Base-by-base conservation (phyloP, 2,329 filamentous ascomycete genomes). In the Ceratocystis destructans region DNA sequence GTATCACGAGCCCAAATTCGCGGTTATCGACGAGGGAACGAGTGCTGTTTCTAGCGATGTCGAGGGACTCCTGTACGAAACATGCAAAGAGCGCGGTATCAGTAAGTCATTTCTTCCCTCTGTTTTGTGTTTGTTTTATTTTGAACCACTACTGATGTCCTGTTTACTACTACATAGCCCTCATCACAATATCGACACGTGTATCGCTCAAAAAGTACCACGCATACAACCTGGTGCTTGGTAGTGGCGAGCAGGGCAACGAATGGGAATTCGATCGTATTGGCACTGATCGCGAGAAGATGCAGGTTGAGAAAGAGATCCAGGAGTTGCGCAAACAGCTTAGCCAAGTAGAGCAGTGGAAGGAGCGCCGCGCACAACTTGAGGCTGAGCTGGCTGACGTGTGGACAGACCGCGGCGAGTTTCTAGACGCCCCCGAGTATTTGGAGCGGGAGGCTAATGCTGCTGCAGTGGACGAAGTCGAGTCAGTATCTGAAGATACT, bases 201-300 rank as follows among this genome's bases (percentile, higher is more conserved):
- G 93, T 90, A 15, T 96, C 90, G 25, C 82, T 99, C 67, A 96
- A 96, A 76, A 92, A 93, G 73, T 97, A 97, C 73, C 94, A 99
- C 77, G 92, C 87, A 0, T 96, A 86, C 76, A 96, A 95, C 71
- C 84, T 99, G 8, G 87, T 87, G 2, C 83, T 99, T 3, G 92
- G 92, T 33, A 78, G 88, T 68, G 93, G 92, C 64, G 85, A 89
- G 17, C 82, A 85, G 63, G 90, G 88, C n/a, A 87, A 89, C 65
- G 88, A 88, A 72, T 97, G 94, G 90, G 87, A 93, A 70, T 89
- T 96, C 74, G 89, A 96, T 75, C 85, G 90, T 66, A 97, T 99
- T 70, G 94, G 94, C 67, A 96, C 92, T 0, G 90, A 91, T 73
- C 84, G 88, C 68, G 94, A 99, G 79, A 96, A 96, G 78, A 86